A percentile compares a stretch with the other conserved stretches of the same genome.
phyloP scores from a whole-genome alignment of 257 asterid species.

The Cruciata laevipes region DNA sequence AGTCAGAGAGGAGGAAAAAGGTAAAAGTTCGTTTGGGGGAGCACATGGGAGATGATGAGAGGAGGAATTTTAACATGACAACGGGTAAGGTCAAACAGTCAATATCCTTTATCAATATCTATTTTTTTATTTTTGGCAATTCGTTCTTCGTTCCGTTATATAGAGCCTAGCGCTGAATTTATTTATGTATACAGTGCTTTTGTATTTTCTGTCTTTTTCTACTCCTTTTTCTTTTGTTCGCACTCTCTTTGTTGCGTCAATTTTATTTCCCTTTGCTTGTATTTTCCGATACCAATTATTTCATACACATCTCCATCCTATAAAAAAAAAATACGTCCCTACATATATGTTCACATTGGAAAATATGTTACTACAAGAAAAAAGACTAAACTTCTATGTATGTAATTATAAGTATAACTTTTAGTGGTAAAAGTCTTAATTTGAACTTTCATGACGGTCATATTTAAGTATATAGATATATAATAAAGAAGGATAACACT shows the following conservation, averaged over 20 bases:
- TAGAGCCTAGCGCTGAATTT: background rate
- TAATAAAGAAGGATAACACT: too few species aligned
- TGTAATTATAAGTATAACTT: too few species aligned
- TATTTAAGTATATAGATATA: too few species aligned
- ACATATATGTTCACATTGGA: too few species aligned
- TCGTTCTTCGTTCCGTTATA: constrained; percentile 1
- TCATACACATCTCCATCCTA: background rate
- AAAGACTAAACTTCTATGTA: too few species aligned
- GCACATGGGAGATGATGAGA: constrained; percentile 4
- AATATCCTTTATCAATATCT: background rate
- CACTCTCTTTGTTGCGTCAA: background rate
- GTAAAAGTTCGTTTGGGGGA: background rate
- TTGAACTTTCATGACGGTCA: too few species aligned
- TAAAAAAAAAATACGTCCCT: too few species aligned
- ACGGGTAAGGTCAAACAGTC: constrained; percentile 8
- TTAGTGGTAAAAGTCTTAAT: too few species aligned
- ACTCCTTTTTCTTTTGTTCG: background rate
- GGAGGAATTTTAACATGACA: constrained; percentile 7
- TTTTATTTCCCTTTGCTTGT: background rate
- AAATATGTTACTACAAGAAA: too few species aligned
- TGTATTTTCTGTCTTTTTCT: background rate
- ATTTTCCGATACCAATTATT: background rate
- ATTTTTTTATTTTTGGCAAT: background rate
- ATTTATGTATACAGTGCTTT: background rate
- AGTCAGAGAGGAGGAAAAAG: background rate